A percentile compares a stretch with the other conserved stretches of the same genome.
Conservation (phyloP, 2,329 filamentous ascomycete genomes). For the Gnomoniopsis smithogilvyi region DNA sequence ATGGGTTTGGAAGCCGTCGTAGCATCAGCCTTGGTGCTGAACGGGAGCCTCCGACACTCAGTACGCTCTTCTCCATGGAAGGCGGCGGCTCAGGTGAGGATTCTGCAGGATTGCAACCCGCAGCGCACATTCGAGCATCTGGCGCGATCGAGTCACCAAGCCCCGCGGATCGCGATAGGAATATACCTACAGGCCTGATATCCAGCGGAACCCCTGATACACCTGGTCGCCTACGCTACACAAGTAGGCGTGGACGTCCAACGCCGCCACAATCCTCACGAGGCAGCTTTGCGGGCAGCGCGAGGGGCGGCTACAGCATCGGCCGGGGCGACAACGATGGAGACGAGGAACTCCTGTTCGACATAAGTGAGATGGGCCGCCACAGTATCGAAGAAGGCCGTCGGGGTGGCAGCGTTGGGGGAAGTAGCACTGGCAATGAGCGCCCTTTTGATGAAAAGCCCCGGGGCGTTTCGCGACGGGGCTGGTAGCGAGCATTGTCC, state of each 20-base stretch:
- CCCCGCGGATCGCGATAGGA: slow-evolving; percentile 39
- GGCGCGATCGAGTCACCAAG: slow-evolving; percentile 37
- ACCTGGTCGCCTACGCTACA: slow-evolving; percentile 46
- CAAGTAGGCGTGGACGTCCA: slow-evolving; percentile 30
- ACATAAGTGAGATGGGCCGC: slow-evolving; percentile 18
- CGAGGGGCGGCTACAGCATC: slow-evolving; percentile 27
- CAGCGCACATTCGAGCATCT: slow-evolving; percentile 38
- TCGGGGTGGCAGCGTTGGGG: slow-evolving; percentile 16
- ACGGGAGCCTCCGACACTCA: slow-evolving; percentile 62
- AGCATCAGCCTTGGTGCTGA: slow-evolving; percentile 67
- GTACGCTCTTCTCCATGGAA: slow-evolving; percentile 53
- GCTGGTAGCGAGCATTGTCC: slow-evolving; percentile 10
- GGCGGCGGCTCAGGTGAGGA: slow-evolving; percentile 31
- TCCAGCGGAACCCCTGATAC: slow-evolving; percentile 35
- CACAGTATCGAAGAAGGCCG: slow-evolving; percentile 18
- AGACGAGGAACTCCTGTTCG: slow-evolving; percentile 18
- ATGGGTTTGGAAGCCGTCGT: slow-evolving; percentile 58
- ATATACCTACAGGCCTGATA: slow-evolving; percentile 34
- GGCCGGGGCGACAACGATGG: slow-evolving; percentile 39
- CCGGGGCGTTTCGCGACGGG: slow-evolving; percentile 13
- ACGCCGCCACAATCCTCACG: slow-evolving; percentile 43
- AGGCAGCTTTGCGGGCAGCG: slow-evolving; percentile 42
- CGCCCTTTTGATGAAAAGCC: slow-evolving; percentile 9
- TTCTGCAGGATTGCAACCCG: slow-evolving; percentile 35
- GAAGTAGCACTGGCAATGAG: slow-evolving; percentile 12